phyloP scores from a whole-genome alignment of 208 protist species.

The Trypanosoma theileri region DNA sequence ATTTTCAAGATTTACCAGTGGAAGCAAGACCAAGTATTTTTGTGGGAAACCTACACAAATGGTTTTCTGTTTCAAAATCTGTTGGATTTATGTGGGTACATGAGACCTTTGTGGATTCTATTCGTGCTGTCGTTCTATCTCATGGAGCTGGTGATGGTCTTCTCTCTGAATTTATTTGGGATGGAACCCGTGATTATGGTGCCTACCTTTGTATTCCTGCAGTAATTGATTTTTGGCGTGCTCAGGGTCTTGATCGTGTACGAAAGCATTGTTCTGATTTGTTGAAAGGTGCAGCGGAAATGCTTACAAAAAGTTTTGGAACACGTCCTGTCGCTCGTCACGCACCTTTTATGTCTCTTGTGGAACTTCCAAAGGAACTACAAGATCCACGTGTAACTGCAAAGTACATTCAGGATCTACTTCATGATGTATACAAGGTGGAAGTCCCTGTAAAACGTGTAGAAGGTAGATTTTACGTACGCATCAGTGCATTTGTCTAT shows the following conservation, averaged over 20 bases:
- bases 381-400: constrained; percentile 64
- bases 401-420: constrained; percentile 75
- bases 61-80: constrained; percentile 85
- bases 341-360: constrained; percentile 84
- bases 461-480: constrained; percentile 74
- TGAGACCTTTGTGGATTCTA: constrained; percentile 30
- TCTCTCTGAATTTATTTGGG: constrained; percentile 91
- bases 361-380: constrained; percentile 78
- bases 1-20: constrained; percentile 59
- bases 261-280: constrained; percentile 56
- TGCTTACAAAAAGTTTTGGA: constrained; percentile 68
- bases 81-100: constrained; percentile 88
- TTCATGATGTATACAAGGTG: constrained; percentile 73
- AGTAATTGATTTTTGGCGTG: constrained; percentile 75
- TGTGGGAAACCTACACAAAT: constrained; percentile 91
- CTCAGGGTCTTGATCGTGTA: constrained; percentile 57
- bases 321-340: constrained; percentile 69
- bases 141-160: constrained; percentile 88
- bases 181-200: constrained; percentile 86
- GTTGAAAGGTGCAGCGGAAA: constrained; percentile 45
- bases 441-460: constrained; percentile 90
- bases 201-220: constrained; percentile 80
- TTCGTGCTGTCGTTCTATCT: constrained; percentile 77
- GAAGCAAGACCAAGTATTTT: constrained; percentile 71
- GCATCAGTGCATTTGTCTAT: constrained; percentile 90